phyloP scores from a whole-genome alignment of 2,329 filamentous ascomycete genomes.

The Plectosphaerella plurivora region DNA sequence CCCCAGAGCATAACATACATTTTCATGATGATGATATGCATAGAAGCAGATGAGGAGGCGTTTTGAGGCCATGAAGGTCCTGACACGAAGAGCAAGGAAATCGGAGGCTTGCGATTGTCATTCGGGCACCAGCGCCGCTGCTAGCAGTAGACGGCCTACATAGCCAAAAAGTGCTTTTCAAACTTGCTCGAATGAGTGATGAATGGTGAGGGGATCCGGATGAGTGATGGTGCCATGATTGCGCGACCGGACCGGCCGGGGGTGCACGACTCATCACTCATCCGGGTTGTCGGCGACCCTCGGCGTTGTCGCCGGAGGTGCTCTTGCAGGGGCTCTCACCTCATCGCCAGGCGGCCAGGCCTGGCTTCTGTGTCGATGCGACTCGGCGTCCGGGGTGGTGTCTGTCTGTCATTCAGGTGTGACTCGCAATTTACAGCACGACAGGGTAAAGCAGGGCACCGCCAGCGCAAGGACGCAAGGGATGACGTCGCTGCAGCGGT shows the following conservation, averaged over 20 bases:
- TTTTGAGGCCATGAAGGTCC: constrained; percentile 5
- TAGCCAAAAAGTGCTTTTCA: neutral
- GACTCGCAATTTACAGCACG: neutral
- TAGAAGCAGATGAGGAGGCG: constrained; percentile 2
- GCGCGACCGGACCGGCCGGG: too few relatives aligned
- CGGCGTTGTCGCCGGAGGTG: neutral
- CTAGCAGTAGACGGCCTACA: neutral
- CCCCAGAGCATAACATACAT: constrained; percentile 10
- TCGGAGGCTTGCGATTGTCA: neutral
- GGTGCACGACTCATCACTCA: neutral
- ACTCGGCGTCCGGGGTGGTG: neutral
- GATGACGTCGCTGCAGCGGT: constrained; percentile 1
- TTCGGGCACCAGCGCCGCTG: neutral
- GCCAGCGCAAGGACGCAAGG: neutral
- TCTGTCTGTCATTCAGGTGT: neutral
- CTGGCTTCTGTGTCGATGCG: too few relatives aligned
- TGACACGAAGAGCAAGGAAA: neutral
- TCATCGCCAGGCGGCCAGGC: too few relatives aligned
- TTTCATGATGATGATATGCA: constrained; percentile 5
- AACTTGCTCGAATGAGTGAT: neutral
- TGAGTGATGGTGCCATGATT: too few relatives aligned
- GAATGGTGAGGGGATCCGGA: neutral
- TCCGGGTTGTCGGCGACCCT: neutral
- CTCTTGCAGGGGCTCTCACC: neutral
- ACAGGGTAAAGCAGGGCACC: neutral